Conservation (phyloP, 2,329 filamentous ascomycete species). For the Myotisia sp. region DNA sequence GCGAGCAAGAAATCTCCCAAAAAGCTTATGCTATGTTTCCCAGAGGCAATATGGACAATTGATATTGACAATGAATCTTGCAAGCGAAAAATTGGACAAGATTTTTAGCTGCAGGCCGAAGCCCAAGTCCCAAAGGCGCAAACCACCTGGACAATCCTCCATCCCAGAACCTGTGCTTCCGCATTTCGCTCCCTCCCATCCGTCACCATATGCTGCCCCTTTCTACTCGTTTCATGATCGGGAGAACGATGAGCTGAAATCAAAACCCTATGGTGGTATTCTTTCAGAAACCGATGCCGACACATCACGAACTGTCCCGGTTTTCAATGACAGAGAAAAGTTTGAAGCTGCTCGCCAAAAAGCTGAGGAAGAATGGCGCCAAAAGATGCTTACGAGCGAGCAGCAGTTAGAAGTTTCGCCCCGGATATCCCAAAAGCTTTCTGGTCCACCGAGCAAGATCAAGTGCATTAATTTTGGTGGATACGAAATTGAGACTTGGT, state of each 20-base stretch:
- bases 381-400: conserved; percentile 48
- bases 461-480: conserved; percentile 97
- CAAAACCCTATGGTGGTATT: conserved; percentile 91
- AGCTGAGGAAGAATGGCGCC: conserved; percentile 83
- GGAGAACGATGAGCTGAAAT: conserved; percentile 75
- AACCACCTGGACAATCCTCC: conserved; percentile 29
- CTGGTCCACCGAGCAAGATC: conserved; percentile 86
- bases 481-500: conserved; percentile 98
- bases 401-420: conserved; percentile 47
- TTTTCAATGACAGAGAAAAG: conserved; percentile 61
- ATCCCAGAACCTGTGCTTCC: conserved; percentile 34
- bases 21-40: conserved; percentile 27
- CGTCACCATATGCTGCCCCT: conserved; percentile 54
- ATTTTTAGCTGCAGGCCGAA: conserved; percentile 48
- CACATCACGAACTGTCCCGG: conserved; percentile 74
- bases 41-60: conserved; percentile 33
- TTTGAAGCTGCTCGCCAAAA: conserved; percentile 85
- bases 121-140: conserved; percentile 39
- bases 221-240: conserved; percentile 84
- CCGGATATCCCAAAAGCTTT: conserved; percentile 57
- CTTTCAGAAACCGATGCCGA: conserved; percentile 79
- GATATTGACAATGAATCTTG: conserved; percentile 45
- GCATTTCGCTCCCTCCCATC: conserved; percentile 47
- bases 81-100: conserved; percentile 44
- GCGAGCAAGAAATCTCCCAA: conserved; percentile 35